Percentiles rank a stretch among this genome's conserved stretches.
Conservation (phyloP, 768 basidiomycete genomes). For the Tricholoma sp. region DNA sequence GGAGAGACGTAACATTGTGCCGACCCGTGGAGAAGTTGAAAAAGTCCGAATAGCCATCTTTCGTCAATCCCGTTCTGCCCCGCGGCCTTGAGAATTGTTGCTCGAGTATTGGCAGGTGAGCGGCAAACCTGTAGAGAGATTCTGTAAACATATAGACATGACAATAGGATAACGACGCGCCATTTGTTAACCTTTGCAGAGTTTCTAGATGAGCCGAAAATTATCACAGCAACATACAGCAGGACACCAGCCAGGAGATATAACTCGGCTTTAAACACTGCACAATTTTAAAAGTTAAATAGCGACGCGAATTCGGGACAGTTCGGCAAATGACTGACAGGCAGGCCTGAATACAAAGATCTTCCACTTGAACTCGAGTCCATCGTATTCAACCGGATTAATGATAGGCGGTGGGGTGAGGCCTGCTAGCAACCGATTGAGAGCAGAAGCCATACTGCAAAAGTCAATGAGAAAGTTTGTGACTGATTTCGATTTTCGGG, state of each 20-base stretch:
- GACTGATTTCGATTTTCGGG: constrained; percentile 1
- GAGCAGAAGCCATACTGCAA: constrained; percentile 20
- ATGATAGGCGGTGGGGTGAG: constrained; percentile 58
- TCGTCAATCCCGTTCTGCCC: constrained; percentile 43
- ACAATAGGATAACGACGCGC: constrained; percentile 36
- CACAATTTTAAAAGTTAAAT: background rate
- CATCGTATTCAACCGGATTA: constrained; percentile 60
- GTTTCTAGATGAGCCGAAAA: constrained; percentile 60
- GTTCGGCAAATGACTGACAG: constrained; percentile 33
- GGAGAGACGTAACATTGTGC: constrained; percentile 69
- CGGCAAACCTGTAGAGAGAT: constrained; percentile 45
- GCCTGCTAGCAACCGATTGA: constrained; percentile 29
- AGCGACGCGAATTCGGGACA: background rate
- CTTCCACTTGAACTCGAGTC: constrained; percentile 69
- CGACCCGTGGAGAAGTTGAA: constrained; percentile 87
- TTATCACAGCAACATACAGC: constrained; percentile 51
- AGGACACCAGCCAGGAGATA: constrained; percentile 49
- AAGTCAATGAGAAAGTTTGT: background rate
- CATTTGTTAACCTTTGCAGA: constrained; percentile 56
- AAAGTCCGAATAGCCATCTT: constrained; percentile 75
- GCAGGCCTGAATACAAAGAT: constrained; percentile 80
- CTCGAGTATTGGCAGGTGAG: constrained; percentile 52
- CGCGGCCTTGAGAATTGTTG: constrained; percentile 73
- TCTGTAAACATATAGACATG: constrained; percentile 9
- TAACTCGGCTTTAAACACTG: constrained; percentile 66